Percentiles rank a stretch among this genome's conserved stretches.
phyloP scores from a whole-genome alignment of 805 yeast species.

The Jamesozyma gamospora region DNA sequence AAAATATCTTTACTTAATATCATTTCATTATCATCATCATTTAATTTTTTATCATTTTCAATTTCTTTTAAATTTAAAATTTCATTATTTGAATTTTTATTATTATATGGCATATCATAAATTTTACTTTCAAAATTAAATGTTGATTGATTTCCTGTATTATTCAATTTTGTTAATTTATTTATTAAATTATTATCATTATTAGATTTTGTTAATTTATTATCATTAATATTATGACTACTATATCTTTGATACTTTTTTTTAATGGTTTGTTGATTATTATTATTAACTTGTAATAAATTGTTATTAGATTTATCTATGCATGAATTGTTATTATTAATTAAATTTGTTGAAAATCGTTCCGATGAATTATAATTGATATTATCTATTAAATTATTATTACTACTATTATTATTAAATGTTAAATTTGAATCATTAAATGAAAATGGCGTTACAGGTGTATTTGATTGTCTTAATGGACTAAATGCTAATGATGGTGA shows the following conservation, averaged over 20 bases:
- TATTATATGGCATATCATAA: conserved; percentile 28
- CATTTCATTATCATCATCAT: not conserved
- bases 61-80: not conserved
- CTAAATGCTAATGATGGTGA: conserved; percentile 20
- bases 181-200: no score
- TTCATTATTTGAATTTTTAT: not conserved
- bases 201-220: conserved; percentile 4
- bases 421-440: conserved; percentile 7
- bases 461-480: conserved; percentile 16
- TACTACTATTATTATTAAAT: conserved; percentile 3
- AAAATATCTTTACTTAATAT: conserved; percentile 15
- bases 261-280: no score
- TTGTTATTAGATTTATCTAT: not conserved
- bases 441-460: conserved; percentile 20
- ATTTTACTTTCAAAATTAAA: conserved; percentile 32
- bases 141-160: conserved; percentile 6
- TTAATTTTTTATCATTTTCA: not conserved
- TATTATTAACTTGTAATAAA: no score
- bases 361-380: no score
- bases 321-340: not conserved
- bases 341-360: no score
- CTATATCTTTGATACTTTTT: not conserved
- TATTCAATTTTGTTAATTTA: no score
- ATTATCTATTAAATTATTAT: not conserved
- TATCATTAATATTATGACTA: not conserved